Conservation (phyloP, 2,329 filamentous ascomycete genomes). For the Coniochaeta prunicola region DNA sequence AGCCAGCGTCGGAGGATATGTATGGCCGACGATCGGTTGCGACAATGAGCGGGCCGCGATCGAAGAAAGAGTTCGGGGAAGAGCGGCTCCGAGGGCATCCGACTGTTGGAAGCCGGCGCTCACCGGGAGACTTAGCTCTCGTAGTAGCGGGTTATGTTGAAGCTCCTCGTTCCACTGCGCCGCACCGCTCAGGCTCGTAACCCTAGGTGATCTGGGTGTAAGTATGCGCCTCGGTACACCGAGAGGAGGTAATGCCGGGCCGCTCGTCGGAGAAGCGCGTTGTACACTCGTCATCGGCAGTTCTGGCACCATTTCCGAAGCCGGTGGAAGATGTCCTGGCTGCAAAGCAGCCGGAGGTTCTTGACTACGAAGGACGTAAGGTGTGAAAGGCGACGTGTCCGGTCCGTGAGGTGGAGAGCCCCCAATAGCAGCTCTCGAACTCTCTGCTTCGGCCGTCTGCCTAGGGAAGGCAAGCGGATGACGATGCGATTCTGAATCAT, state of each 20-base stretch:
- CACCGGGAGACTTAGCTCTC: conserved; percentile 8
- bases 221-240: conserved; percentile 38
- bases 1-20: conserved; percentile 11
- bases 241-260: conserved; percentile 21
- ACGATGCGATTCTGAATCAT: conserved; percentile 27
- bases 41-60: conserved; percentile 25
- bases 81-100: conserved; percentile 9
- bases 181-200: conserved; percentile 37
- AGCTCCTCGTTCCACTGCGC: conserved; percentile 20
- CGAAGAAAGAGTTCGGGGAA: conserved; percentile 9
- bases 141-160: conserved; percentile 17
- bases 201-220: conserved; percentile 51
- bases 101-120: conserved; percentile 11
- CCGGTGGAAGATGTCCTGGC: conserved; percentile 11
- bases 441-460: conserved; percentile 11
- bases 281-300: conserved; percentile 1
- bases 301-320: conserved; percentile 5
- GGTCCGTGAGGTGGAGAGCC: conserved; percentile 7
- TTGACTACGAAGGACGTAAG: conserved; percentile 12
- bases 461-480: conserved; percentile 8
- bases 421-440: conserved; percentile 11
- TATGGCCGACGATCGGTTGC: conserved; percentile 22
- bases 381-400: conserved; percentile 16
- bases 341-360: conserved; percentile 22
- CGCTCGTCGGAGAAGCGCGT: conserved; percentile 20